These are phyloP conservation scores for Clonostachys solani DNA, from an alignment of 2,329 filamentous ascomycete species.

Conservation along the genomic window DNA sequence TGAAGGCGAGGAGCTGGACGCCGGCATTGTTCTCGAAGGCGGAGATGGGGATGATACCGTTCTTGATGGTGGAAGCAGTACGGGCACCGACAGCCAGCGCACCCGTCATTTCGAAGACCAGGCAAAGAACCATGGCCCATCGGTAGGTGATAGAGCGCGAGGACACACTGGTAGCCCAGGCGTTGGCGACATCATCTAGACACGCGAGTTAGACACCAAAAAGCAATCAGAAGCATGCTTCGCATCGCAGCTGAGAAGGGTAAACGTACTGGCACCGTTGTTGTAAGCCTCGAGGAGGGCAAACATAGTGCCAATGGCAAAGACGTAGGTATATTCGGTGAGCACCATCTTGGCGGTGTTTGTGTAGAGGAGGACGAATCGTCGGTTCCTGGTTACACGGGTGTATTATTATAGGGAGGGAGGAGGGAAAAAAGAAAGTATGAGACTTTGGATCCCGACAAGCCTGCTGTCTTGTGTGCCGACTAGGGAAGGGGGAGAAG, in stretches of 20 bases:
- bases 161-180: slow-evolving; percentile 77
- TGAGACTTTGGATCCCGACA: too few species aligned
- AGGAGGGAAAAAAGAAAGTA: too few species aligned
- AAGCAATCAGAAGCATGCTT: not conserved
- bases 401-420: too few species aligned
- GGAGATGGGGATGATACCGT: slow-evolving; percentile 61
- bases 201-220: too few species aligned
- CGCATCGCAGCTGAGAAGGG: not conserved
- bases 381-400: too few species aligned
- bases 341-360: slow-evolving; percentile 44
- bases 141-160: slow-evolving; percentile 71
- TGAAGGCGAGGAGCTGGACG: slow-evolving; percentile 65
- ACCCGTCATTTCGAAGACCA: slow-evolving; percentile 64
- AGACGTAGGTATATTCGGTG: slow-evolving; percentile 64
- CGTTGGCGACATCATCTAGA: slow-evolving; percentile 76
- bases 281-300: slow-evolving; percentile 74
- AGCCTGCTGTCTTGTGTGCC: too few species aligned
- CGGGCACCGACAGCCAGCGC: slow-evolving; percentile 64
- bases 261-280: slow-evolving; percentile 68
- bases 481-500: too few species aligned
- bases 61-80: slow-evolving; percentile 76
- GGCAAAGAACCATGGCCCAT: slow-evolving; percentile 63
- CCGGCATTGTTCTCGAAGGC: slow-evolving; percentile 58
- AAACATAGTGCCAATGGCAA: slow-evolving; percentile 72
- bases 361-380: not conserved